phyloP scores from a whole-genome alignment of 805 yeast genomes.

The Ogataea parapolymorpha region DNA sequence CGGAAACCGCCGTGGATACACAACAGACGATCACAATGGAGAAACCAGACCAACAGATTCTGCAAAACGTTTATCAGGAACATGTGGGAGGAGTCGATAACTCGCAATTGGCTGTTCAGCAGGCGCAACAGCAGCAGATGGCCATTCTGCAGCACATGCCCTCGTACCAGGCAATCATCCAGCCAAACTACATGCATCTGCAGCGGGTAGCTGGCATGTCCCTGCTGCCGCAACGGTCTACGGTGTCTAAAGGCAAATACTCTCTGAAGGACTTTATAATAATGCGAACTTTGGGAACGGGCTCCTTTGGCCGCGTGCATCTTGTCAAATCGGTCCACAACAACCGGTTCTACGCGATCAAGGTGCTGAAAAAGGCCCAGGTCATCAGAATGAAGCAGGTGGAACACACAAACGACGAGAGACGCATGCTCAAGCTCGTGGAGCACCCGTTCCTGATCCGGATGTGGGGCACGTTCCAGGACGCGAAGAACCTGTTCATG shows the following conservation, averaged over 20 bases:
- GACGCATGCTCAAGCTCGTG: conserved; percentile 55
- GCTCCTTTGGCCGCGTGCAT: conserved; percentile 60
- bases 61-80: conserved; percentile 17
- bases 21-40: conserved; percentile 3
- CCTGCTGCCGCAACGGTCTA: conserved; percentile 28
- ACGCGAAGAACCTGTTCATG: conserved; percentile 54
- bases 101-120: conserved; percentile 25
- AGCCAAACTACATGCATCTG: conserved; percentile 29
- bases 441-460: conserved; percentile 60
- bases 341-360: conserved; percentile 58
- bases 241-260: conserved; percentile 54
- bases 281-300: conserved; percentile 57
- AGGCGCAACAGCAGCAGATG: conserved; percentile 31
- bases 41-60: conserved; percentile 20
- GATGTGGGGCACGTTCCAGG: conserved; percentile 68
- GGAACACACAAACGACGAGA: conserved; percentile 61
- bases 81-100: conserved; percentile 11
- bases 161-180: conserved; percentile 35
- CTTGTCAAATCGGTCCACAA: conserved; percentile 57
- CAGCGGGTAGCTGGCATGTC: conserved; percentile 29
- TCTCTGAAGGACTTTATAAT: conserved; percentile 54
- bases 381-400: conserved; percentile 62
- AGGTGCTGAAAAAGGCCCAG: conserved; percentile 54
- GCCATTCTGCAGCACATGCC: conserved; percentile 33
- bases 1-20: conserved; percentile 10